Percentiles rank a stretch among this genome's conserved stretches.
Evolutionary conservation across 2,329 filamentous ascomycete genomes (phyloP).

Genomic region (Curvularia sp.): DNA sequence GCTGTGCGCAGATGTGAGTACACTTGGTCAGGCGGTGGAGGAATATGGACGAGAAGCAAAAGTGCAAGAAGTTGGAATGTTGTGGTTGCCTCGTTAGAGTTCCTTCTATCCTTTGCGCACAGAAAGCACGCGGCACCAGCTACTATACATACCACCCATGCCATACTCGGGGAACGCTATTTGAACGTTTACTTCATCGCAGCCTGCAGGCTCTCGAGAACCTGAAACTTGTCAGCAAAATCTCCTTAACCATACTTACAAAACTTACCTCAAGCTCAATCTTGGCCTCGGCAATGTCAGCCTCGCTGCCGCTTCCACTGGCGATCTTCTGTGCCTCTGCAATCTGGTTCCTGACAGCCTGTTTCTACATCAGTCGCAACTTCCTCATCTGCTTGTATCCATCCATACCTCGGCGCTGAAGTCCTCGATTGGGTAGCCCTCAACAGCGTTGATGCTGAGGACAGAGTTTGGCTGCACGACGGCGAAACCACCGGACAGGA

Average conservation of each 20-base stretch:
- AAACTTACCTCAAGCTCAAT: constrained; percentile 91
- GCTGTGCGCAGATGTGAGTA: constrained; percentile 28
- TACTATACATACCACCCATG: constrained; percentile 24
- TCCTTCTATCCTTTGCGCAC: constrained; percentile 46
- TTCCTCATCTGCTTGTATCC: not conserved
- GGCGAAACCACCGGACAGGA: constrained; percentile 97
- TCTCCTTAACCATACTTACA: constrained; percentile 14
- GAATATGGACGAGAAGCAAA: constrained; percentile 8
- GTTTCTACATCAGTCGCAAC: constrained; percentile 25
- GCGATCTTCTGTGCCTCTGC: constrained; percentile 95
- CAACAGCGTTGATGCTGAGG: constrained; percentile 97
- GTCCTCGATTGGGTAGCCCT: constrained; percentile 92
- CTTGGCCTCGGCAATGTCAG: constrained; percentile 98
- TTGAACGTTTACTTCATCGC: constrained; percentile 75
- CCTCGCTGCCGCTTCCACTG: constrained; percentile 87
- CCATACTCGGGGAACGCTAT: constrained; percentile 46
- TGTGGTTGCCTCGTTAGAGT: constrained; percentile 37
- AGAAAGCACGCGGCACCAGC: constrained; percentile 35
- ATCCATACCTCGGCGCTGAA: constrained; percentile 79
- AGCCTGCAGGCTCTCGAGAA: constrained; percentile 83
- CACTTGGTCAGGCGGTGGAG: constrained; percentile 22
- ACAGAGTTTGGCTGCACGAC: constrained; percentile 93
- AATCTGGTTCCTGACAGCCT: constrained; percentile 86
- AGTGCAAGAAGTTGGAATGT: constrained; percentile 27
- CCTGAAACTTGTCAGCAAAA: constrained; percentile 61